A percentile compares a stretch with the other conserved stretches of the same genome.
phyloP scores from a whole-genome alignment of 2,329 filamentous ascomycete species.

The Podosphaera fusca region DNA sequence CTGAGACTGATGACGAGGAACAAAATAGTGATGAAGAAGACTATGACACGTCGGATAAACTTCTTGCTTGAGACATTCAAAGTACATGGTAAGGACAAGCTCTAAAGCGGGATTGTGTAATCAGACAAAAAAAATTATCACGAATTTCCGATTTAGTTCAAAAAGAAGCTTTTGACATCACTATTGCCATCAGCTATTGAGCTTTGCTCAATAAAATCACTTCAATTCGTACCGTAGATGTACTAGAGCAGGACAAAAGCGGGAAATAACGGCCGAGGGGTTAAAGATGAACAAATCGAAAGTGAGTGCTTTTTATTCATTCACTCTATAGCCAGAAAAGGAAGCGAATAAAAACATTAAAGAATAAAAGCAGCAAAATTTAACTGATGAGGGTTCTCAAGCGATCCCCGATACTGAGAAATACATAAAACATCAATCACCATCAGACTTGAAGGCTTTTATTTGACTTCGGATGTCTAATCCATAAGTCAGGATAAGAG shows the following conservation, averaged over 20 bases:
- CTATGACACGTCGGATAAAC: conserved; percentile 12
- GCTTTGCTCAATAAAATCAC: neutral
- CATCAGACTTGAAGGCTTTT: neutral
- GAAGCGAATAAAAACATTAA: neutral
- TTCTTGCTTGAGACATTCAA: conserved; percentile 12
- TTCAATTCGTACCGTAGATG: neutral
- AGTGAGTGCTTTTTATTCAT: neutral
- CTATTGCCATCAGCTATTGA: conserved; percentile 9
- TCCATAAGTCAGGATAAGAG: neutral
- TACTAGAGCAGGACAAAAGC: neutral
- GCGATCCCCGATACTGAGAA: neutral
- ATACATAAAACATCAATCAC: neutral
- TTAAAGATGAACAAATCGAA: neutral
- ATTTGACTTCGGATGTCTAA: neutral
- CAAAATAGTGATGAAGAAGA: conserved; percentile 12
- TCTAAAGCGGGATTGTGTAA: no score
- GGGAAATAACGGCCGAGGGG: neutral
- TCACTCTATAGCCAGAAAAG: neutral
- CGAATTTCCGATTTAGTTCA: conserved; percentile 5
- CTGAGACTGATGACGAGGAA: conserved; percentile 9
- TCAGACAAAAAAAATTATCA: conserved; percentile 5
- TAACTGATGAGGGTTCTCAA: neutral
- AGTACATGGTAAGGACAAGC: neutral
- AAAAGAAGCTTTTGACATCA: conserved; percentile 10
- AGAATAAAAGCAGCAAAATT: neutral